Base-by-base conservation (phyloP, 306 rosid species). In the Ziziphus jujuba region DNA sequence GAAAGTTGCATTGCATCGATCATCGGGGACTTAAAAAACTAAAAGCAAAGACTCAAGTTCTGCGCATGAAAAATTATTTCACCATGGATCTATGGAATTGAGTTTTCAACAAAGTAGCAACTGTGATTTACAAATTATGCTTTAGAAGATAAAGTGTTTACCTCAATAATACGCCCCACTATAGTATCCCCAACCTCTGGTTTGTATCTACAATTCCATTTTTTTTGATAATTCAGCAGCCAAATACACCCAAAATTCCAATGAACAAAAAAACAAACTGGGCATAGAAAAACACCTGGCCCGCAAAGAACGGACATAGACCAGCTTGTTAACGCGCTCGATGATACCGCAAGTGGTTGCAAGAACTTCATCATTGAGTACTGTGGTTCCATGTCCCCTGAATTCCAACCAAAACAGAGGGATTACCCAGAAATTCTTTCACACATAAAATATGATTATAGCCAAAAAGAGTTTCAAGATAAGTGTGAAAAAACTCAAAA, bases 151-250 rank as follows among this genome's bases (percentile, higher is more conserved):
- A n/a, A n/a, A n/a, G 12, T 28, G 7, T 72, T 50, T 77, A 86
- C 98, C 99, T 90, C 96, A 28, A 79, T 28, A 70, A 88, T 96
- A 72, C 97, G 97, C 10, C 99, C 95, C 13, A 90, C 81, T 47
- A 90, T 65, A 22, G 90, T 88, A 78, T 93, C 99, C 48, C 97
- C 98, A 69, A 88, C 96, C 77, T 93, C 98, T 0, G 98, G 97
- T 74, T 93, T 93, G 77, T 90, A 93, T 83, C 97, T 88, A 70
- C 19, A 6, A 75, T 51, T 58, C 31, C 40, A 48, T 17, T 33
- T 45, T n/a, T 23, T 16, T 34, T 9, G 13, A 53, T 9, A 71
- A 20, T 43, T 50, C 59, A 59, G 19, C 50, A 59, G 53, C 44
- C 75, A 13, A 14, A 49, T 47, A 33, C 3, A 33, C 16, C 5